Conservation (phyloP, 768 basidiomycete genomes). For the Psilocybe azurescens region DNA sequence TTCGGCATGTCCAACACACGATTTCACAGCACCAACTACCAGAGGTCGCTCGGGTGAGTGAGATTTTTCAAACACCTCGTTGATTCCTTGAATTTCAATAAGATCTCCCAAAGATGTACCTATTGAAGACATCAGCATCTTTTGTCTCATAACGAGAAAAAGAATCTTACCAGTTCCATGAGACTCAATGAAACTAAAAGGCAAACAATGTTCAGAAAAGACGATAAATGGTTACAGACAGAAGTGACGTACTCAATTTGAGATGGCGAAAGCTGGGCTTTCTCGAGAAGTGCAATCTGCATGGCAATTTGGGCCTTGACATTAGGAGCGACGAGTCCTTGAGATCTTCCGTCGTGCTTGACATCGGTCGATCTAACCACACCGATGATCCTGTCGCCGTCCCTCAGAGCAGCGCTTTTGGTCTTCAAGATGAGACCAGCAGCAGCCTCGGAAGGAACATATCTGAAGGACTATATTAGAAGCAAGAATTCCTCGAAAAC, state of each 20-base stretch:
- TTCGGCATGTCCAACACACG: slow-evolving; percentile 41
- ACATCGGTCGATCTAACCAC: slow-evolving; percentile 35
- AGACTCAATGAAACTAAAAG: slow-evolving; percentile 38
- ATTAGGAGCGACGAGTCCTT: slow-evolving; percentile 40
- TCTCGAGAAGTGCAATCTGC: slow-evolving; percentile 33
- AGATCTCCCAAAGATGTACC: slow-evolving; percentile 41
- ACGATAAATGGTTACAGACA: background rate
- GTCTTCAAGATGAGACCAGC: slow-evolving; percentile 40
- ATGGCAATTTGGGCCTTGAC: slow-evolving; percentile 36
- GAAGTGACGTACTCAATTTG: slow-evolving; percentile 39
- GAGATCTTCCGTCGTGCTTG: slow-evolving; percentile 39
- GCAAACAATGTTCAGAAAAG: background rate
- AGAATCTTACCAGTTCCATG: slow-evolving; percentile 37
- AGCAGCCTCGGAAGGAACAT: slow-evolving; percentile 41
- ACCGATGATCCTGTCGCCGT: slow-evolving; percentile 38
- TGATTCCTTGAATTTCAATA: slow-evolving; percentile 41
- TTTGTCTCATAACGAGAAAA: background rate
- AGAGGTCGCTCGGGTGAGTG: slow-evolving; percentile 35
- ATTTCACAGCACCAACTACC: slow-evolving; percentile 38
- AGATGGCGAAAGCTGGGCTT: slow-evolving; percentile 32
- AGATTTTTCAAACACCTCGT: slow-evolving; percentile 36
- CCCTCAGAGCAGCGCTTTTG: slow-evolving; percentile 35
- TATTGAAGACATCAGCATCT: slow-evolving; percentile 2
- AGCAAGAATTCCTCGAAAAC: background rate
- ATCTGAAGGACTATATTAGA: slow-evolving; percentile 24